These are phyloP conservation scores for Aegilops longissima DNA, from an alignment of 176 grass and related monocot genomes.

Conservation along the genomic window DNA sequence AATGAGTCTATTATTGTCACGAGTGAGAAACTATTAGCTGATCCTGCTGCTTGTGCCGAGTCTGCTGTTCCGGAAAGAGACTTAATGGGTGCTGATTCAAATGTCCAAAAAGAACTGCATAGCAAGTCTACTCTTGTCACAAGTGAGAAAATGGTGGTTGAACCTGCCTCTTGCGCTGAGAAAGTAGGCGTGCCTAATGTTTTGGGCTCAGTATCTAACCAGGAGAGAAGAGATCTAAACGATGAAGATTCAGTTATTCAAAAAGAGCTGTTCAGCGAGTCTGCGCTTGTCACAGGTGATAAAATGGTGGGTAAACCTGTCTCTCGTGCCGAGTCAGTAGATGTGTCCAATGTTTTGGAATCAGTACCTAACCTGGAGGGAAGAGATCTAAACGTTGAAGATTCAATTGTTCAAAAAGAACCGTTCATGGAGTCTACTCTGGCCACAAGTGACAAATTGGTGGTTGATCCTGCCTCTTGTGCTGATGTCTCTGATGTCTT, in stretches of 20 bases:
- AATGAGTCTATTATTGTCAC: constrained; percentile 26
- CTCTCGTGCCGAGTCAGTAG: neutral
- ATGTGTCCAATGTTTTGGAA: constrained; percentile 32
- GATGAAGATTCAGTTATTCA: neutral
- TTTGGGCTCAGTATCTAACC: constrained; percentile 30
- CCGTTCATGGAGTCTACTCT: constrained; percentile 4
- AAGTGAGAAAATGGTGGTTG: constrained; percentile 23
- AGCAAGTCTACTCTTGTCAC: constrained; percentile 18
- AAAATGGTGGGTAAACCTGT: neutral
- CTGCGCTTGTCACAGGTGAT: constrained; percentile 5
- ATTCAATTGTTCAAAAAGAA: constrained; percentile 22
- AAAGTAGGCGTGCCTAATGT: constrained; percentile 27
- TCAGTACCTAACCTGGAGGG: neutral
- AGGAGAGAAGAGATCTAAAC: neutral
- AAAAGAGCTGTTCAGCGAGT: neutral
- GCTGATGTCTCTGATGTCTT: constrained; percentile 39
- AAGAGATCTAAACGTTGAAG: constrained; percentile 21
- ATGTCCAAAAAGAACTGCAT: constrained; percentile 3
- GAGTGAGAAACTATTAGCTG: constrained; percentile 11
- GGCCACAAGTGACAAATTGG: constrained; percentile 8
- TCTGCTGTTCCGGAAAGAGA: constrained; percentile 26
- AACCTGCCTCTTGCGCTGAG: constrained; percentile 23
- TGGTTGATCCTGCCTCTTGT: constrained; percentile 31
- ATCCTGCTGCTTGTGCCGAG: constrained; percentile 28
- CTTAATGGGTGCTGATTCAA: constrained; percentile 26